Evolutionary conservation across 768 basidiomycete genomes (phyloP), one percentile per base, ranked within the genome.

Genomic region (Amanita phalloides): DNA sequence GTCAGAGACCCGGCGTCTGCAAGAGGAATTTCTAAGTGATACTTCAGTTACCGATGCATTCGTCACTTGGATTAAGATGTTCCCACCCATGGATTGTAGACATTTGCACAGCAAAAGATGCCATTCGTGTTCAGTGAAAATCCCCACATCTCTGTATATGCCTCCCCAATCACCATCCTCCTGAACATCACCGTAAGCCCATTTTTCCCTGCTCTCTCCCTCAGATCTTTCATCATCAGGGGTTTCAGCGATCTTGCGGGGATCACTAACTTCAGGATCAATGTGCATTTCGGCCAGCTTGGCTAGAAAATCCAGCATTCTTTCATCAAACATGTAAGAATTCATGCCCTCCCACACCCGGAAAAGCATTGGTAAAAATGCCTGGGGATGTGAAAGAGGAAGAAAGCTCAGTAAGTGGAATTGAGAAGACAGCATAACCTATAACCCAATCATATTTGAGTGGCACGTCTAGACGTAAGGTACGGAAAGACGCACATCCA

Each of bases 321-420:
- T 78, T 61, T 91, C 90, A 72, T 93, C 90, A 69, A 82, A 93
- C 66, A 84, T 78, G 64, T 88, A 88, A 53, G 88, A 90, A 69
- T 92, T 91, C 61, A 94, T 72, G 10, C 88, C 85, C 66, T 88
- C 84, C 89, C 90, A 94, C 43, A 91, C 61, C 49, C 85, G 82
- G 70, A 93, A 88, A 49, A 92, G 73, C 77, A 86, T 85, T 48
- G 79, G 85, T 49, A 82, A 75, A 72, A 92, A 93, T 42, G 78
- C 77, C 68, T 91, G 86, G 30, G 90, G 90, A 62, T 92, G 90
- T 5, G 81, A 79, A 54, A 87, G 72, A 2, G 92, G 92, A 45
- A 95, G 74, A 68, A 93, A 94, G 33, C 86, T 86, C 57, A 86
- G 74, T 60, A 93, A 71, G 67, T 89, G 91, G 60, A 86, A 89